Evolutionary conservation across 768 basidiomycete genomes (phyloP), one percentile per base, ranked within the genome.

Genomic region (Hygrocybe coccinea): DNA sequence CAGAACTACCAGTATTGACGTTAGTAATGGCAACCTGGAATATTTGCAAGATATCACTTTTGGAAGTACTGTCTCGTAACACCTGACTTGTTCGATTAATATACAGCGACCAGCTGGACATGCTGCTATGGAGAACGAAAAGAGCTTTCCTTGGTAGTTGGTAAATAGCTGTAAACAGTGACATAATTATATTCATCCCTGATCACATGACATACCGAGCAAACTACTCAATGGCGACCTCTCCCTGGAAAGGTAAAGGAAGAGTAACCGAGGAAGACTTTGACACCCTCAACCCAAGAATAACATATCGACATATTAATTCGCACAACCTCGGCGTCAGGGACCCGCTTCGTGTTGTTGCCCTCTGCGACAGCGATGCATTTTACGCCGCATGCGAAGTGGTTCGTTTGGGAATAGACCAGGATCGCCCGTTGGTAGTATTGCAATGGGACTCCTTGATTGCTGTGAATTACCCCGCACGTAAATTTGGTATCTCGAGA

Each of bases 391-490:
- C 88, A 6, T 95, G 90, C 72, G 95, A 97, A 70, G 88, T 87
- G 72, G 80, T 90, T 52, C 78, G 93, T 25, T 80, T 95, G 0
- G 82, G 81, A 0, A 73, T 90, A 2, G 72, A 73, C 44, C 77
- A 79, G 39, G 76, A 78, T 15, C 76, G 65, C 1, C 91, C 92
- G 0, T 76, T 95, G 10, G 89, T 91, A 5, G 91, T 93, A 5
- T 78, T 86, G 43, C 93, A 95, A 60, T 95, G 94, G 94, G 82
- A 89, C 44, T 76, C 83, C 14, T 67, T 95, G 52, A 98, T 99
- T 56, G 97, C 97, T 0, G 88, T 98, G 59, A 97, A 95, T 70
- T 98, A 99, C 66, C 86, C 94, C 4, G 95, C 97, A 0, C 81
- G 97, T 59, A 84, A 84, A 64, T 97, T 81, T 66, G 95, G 95